These are phyloP conservation scores for Colletotrichum spinosum DNA, from an alignment of 2,329 filamentous ascomycete species.

Conservation along the genomic window DNA sequence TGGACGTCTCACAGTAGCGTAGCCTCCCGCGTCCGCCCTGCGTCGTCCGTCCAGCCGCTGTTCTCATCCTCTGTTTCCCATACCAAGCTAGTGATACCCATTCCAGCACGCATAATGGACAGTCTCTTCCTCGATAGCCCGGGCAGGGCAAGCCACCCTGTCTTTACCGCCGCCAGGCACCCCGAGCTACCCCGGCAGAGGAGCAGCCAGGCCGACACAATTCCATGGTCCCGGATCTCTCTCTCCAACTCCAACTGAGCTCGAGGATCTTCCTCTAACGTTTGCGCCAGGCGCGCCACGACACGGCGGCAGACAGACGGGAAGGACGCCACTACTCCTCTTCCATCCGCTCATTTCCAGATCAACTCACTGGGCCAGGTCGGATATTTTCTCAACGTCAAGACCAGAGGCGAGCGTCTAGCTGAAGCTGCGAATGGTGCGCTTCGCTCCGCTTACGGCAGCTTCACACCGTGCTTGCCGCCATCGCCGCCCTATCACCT, in stretches of 20 bases:
- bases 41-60: conserved; percentile 8
- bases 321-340: neutral
- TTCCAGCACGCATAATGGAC: too few relatives aligned
- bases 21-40: conserved; percentile 10
- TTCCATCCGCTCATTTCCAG: neutral
- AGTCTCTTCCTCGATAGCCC: neutral
- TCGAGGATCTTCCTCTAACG: neutral
- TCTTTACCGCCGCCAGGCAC: neutral
- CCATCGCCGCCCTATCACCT: neutral
- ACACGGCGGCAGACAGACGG: neutral
- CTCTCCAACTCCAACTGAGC: neutral
- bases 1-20: neutral
- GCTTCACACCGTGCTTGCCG: neutral
- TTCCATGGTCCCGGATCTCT: conserved; percentile 24
- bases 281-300: neutral
- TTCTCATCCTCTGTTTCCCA: neutral
- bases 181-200: conserved; percentile 9
- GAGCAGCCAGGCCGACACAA: neutral
- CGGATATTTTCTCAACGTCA: too few relatives aligned
- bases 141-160: neutral
- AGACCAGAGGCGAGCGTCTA: too few relatives aligned
- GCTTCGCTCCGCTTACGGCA: neutral
- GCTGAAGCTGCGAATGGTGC: neutral
- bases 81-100: too few relatives aligned
- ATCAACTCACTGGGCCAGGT: neutral